Base-by-base conservation (phyloP, 1,284 basidiomycete genomes). In the Apiotrichum akiyoshidainum region DNA sequence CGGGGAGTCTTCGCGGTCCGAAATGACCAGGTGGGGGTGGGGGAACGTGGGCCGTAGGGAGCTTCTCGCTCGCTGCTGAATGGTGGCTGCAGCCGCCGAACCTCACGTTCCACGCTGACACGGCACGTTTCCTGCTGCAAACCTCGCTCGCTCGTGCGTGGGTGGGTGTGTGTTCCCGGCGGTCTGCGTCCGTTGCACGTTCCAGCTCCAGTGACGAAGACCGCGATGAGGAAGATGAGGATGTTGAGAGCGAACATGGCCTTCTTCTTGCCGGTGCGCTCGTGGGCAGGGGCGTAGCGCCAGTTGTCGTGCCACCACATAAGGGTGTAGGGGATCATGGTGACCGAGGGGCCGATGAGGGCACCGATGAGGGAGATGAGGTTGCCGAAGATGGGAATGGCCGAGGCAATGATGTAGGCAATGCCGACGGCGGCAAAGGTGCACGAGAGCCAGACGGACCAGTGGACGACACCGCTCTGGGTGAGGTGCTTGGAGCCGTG, bases 341-440 rank as follows among this genome's bases (percentile, higher is more conserved):
- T 66, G 49, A 71, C 59, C 50, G 65, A 65, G 12, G 68, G 65
- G 13, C 66, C 68, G 54, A 73, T 69, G 31, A 72, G 52, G 40
- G 72, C 70, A 31, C 71, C 73, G 50, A 72, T 65, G 37, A 73
- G 63, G 5, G 65, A 63, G 55, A 71, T 68, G 42, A 72, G 63
- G 49, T 64, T 61, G 47, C 64, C 62, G 39, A 69, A 68, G 14
- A 70, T 65, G 46, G 68, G 68, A 44, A 70, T 69, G 33, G 70
- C 68, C 17, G 55, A 61, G 12, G 66, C 72, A 47, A 72, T 68
- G 34, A 73, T 61, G 62, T 69, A 74, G 11, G 71, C 67, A 33
- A 71, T 57, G 31, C 58, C 39, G 5, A 64, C 60, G 52, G 63
- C 64, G 6, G 51, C 58, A 12, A 61, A 58, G 9, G 56, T 54